These are phyloP conservation scores for Epichloe gansuensis DNA, from an alignment of 2,329 filamentous ascomycete genomes.

Conservation along the genomic window DNA sequence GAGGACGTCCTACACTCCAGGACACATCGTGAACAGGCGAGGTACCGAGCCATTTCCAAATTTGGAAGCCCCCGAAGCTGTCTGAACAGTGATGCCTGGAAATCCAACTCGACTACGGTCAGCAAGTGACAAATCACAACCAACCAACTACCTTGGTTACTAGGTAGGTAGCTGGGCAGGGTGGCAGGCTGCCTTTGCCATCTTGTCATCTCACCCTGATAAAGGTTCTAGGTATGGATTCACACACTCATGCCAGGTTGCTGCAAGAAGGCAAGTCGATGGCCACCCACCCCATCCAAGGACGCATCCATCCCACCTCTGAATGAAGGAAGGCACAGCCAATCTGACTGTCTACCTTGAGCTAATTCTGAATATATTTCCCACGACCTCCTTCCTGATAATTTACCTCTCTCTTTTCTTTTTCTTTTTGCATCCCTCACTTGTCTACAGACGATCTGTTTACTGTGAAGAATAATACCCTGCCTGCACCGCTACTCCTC, in stretches of 20 bases:
- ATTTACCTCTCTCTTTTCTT: not conserved
- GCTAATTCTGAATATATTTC: not conserved
- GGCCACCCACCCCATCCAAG: not conserved
- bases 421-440: not conserved
- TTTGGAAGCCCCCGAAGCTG: not conserved
- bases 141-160: too few relatives aligned
- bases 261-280: too few relatives aligned
- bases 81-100: not conserved
- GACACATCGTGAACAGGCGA: not conserved
- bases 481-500: not conserved
- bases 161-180: not conserved
- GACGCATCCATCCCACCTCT: constrained; percentile 1
- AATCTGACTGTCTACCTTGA: constrained; percentile 2
- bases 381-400: not conserved
- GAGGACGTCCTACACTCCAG: not conserved
- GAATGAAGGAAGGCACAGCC: not conserved
- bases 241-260: too few relatives aligned
- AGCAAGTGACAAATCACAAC: not conserved
- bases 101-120: not conserved
- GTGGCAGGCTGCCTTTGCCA: not conserved
- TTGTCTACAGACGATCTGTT: not conserved
- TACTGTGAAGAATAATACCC: too few relatives aligned
- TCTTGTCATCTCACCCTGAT: not conserved
- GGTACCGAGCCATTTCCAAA: not conserved
- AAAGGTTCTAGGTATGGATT: not conserved